Percentiles rank a stretch among this genome's conserved stretches.
phyloP scores from a whole-genome alignment of 2,329 filamentous ascomycete genomes.

The Cordyceps fumosorosea region DNA sequence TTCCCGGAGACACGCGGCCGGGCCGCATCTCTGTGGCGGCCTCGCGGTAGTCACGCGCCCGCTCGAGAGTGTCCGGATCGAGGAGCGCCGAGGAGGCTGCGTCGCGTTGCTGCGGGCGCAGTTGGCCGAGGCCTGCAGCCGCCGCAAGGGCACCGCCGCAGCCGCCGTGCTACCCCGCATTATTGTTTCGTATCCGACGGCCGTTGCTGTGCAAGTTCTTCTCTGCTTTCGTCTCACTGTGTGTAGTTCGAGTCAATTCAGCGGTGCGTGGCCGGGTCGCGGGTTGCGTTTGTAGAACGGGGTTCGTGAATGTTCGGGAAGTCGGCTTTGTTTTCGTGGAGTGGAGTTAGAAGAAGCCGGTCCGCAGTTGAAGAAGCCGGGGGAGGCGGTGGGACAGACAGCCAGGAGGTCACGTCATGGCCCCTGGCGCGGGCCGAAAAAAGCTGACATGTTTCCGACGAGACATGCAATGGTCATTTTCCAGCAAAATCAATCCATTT shows the following conservation, averaged over 20 bases:
- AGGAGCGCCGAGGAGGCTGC: not conserved
- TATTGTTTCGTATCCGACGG: slow-evolving; percentile 2
- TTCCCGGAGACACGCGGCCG: slow-evolving; percentile 9
- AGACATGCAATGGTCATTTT: too few species aligned
- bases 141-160: slow-evolving; percentile 15
- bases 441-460: too few species aligned
- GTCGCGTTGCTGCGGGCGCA: not conserved
- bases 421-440: not conserved
- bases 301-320: not conserved
- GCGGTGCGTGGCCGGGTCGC: not conserved
- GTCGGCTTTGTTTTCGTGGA: slow-evolving; percentile 8
- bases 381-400: not conserved
- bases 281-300: not conserved
- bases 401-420: not conserved
- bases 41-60: not conserved
- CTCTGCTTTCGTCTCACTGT: too few species aligned
- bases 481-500: not conserved
- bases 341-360: slow-evolving; percentile 11
- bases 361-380: not conserved
- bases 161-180: slow-evolving; percentile 17
- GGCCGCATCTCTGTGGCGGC: slow-evolving; percentile 5
- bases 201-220: not conserved
- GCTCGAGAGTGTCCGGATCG: not conserved
- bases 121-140: slow-evolving; percentile 14
- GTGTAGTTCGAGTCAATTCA: not conserved